Evolutionary conservation across 163 green algal genomes (phyloP), one percentile per base, ranked within the genome.

Genomic region (Scenedesmus sp.): DNA sequence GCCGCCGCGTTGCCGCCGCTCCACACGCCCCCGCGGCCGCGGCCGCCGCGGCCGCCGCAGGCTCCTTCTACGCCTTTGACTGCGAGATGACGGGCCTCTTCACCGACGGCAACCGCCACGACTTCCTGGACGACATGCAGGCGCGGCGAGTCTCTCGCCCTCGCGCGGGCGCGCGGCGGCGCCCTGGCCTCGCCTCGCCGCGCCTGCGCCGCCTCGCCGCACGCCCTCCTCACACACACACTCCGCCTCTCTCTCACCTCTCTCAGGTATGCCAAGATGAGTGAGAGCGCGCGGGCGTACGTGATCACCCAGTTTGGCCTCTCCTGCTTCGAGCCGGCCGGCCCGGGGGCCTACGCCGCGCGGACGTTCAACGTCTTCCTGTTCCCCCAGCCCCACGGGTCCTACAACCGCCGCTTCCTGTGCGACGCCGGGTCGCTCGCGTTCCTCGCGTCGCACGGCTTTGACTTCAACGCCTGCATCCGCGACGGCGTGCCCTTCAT

Each of bases 281-380:
- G 81, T 36, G 76, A 80, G 28, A 87, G 75, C 31, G 83, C 84
- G 5, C 80, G 83, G 1, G 48, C 76, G 0, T 97, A 92, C 79
- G 62, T 92, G 10, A 88, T 96, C 70, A 94, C 75, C 29, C 92
- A 97, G 86, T 92, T 95, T 73, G 92, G 92, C 2, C 77, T 97
- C 31, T 90, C 85, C 7, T 80, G 69, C 33, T 93, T 94, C 66
- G 72, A 70, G n/a, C 84, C 74, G 50, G 78, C 29, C 3, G 44
- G 39, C 29, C 64, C 44, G 24, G 50, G 22, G 36, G 91, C 88
- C 62, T 77, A 83, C 53, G 7, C 50, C 34, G 75, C 64, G n/a
- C 31, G 88, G 84, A 96, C 92, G 45, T 97, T 94, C 84, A 97
- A 96, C 80, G 94, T 96, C 73, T 94, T 93, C 70, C 62, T 94